Percentiles rank a stretch among this genome's conserved stretches.
Conservation (phyloP, 1,284 basidiomycete genomes). For the Psilocybe mexicana region DNA sequence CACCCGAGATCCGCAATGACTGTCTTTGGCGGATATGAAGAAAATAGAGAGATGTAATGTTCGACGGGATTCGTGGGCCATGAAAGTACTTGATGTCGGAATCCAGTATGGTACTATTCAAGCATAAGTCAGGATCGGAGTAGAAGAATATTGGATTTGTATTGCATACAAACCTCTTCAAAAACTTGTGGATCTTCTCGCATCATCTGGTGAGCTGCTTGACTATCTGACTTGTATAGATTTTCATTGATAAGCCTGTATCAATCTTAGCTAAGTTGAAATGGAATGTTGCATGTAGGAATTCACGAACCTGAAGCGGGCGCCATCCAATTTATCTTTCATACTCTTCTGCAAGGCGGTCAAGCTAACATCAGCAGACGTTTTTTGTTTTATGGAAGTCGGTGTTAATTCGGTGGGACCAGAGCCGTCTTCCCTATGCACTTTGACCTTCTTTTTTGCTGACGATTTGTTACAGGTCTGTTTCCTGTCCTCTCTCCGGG, state of each 20-base stretch:
- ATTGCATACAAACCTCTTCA: slow-evolving; percentile 28
- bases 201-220: slow-evolving; percentile 79
- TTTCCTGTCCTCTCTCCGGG: not conserved
- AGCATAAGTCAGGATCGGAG: not conserved
- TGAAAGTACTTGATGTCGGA: slow-evolving; percentile 83
- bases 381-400: slow-evolving; percentile 17
- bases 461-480: not conserved
- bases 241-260: slow-evolving; percentile 84
- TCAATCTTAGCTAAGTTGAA: slow-evolving; percentile 4
- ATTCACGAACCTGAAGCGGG: slow-evolving; percentile 70
- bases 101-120: slow-evolving; percentile 80
- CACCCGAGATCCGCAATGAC: slow-evolving; percentile 94
- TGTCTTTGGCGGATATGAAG: slow-evolving; percentile 61
- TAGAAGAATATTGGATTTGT: not conserved
- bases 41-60: slow-evolving; percentile 66
- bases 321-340: slow-evolving; percentile 79
- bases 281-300: not conserved
- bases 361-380: slow-evolving; percentile 37
- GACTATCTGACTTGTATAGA: slow-evolving; percentile 82
- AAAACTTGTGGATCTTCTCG: slow-evolving; percentile 49
- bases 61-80: slow-evolving; percentile 93
- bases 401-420: slow-evolving; percentile 7
- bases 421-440: slow-evolving; percentile 20
- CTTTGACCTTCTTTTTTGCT: slow-evolving; percentile 42
- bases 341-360: slow-evolving; percentile 76